These are phyloP conservation scores for Phascolomyces articulosus DNA, from an alignment of 371 early-diverging fungal species.

Conservation along the genomic window DNA sequence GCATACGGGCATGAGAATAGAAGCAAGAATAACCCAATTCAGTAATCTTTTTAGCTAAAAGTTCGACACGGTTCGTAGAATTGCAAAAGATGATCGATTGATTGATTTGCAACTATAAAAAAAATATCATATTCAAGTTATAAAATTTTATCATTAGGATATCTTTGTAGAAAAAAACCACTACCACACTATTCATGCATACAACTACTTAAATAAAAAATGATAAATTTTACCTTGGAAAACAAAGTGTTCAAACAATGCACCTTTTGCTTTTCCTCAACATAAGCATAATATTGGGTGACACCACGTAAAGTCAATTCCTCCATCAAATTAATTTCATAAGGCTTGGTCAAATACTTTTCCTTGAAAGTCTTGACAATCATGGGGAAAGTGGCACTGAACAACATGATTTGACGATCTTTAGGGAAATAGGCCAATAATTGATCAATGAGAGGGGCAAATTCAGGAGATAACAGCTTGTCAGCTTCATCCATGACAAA, in stretches of 20 bases:
- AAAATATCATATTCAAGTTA: neutral
- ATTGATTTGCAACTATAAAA: constrained; percentile 91
- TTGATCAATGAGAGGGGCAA: constrained; percentile 94
- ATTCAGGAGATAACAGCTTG: constrained; percentile 95
- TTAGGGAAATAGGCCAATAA: constrained; percentile 83
- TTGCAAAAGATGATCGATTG: constrained; percentile 99
- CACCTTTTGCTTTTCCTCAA: constrained; percentile 98
- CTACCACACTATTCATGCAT: too few species aligned
- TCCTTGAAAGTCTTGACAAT: constrained; percentile 96
- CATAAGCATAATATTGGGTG: constrained; percentile 98
- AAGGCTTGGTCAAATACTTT: constrained; percentile 92
- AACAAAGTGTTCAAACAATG: constrained; percentile 98
- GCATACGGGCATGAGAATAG: constrained; percentile 98
- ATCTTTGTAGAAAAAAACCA: too few species aligned
- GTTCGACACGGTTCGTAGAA: constrained; percentile 96
- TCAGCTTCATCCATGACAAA: constrained; percentile 99
- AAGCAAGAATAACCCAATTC: constrained; percentile 98
- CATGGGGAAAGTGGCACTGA: constrained; percentile 98
- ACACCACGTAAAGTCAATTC: constrained; percentile 97
- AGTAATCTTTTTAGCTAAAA: constrained; percentile 97
- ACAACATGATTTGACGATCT: constrained; percentile 94
- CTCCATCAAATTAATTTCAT: constrained; percentile 99
- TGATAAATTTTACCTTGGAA: constrained; percentile 93
- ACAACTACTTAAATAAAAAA: too few species aligned
- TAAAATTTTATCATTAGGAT: too few species aligned